Evolutionary conservation across 768 basidiomycete genomes (phyloP), one percentile per base, ranked within the genome.

Genomic region (Phanerodontia chrysosporium): DNA sequence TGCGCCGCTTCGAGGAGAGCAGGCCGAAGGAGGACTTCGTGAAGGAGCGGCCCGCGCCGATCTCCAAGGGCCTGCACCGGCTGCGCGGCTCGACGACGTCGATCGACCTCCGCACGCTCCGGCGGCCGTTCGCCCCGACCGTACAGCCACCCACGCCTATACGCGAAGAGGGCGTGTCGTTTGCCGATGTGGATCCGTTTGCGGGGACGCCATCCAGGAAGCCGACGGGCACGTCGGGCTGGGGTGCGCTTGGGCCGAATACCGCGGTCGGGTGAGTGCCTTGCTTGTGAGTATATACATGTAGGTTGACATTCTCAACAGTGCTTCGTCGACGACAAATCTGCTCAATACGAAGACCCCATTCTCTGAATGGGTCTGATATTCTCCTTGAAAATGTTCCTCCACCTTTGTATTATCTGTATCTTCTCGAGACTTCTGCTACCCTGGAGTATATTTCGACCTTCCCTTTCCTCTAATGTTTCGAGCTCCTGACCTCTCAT

Each of bases 41-140:
- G 22, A 66, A 67, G 18, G 63, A 60, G 54, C 55, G 60, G 2
- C 65, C 59, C 8, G 65, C 57, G 9, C 63, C 66, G 18, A 55
- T 66, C 14, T 64, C 64, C 1, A 54, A 62, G 24, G 66, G 66
- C 1, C 55, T 68, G 39, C 55, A 63, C 29, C 59, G 58, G 55
- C 62, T 70, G 42, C 63, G 67, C 45, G 67, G 67, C 1, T 61
- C 65, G 4, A 67, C 69, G n/a, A 58, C 66, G 6, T 70, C 69
- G 7, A 56, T 68, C 29, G 69, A 70, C 48, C 65, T 70, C 58
- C 48, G 63, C 6, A 58, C 44, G 25, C 46, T 61, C 32, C 61
- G 63, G 42, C 39, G 45, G 56, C 45, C 51, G 30, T 57, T 57
- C 48, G 24, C 49, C 22, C 21, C 46, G 3, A 49, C 18, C 14